These are phyloP conservation scores for Vanrija sp. DNA, from an alignment of 1,284 basidiomycete species.

Conservation along the genomic window DNA sequence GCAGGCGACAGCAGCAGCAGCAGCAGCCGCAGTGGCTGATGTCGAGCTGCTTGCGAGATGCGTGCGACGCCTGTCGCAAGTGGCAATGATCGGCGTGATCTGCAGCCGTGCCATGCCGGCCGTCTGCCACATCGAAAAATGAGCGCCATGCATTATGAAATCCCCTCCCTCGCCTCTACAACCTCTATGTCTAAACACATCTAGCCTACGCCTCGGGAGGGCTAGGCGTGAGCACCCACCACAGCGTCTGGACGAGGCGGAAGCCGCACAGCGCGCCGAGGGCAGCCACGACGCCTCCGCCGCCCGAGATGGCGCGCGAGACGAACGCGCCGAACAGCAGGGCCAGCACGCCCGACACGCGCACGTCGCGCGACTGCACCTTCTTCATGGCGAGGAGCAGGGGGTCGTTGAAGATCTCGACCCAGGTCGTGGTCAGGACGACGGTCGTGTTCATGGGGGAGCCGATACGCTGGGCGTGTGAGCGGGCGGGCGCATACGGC, in stretches of 20 bases:
- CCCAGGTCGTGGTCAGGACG: conserved; percentile 72
- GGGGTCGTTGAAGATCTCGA: conserved; percentile 76
- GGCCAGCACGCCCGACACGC: conserved; percentile 60
- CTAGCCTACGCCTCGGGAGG: background rate
- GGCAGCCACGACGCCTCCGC: conserved; percentile 38
- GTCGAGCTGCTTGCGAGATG: no score
- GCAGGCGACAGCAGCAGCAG: no score
- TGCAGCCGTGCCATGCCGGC: no score
- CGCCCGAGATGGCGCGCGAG: conserved; percentile 62
- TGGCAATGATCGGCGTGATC: no score
- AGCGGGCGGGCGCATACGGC: background rate
- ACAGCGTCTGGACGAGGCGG: conserved; percentile 60
- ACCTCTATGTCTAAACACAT: no score
- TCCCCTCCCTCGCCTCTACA: no score
- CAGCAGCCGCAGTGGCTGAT: no score
- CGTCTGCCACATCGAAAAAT: no score
- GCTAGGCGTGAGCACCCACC: conserved; percentile 64
- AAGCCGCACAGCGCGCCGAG: conserved; percentile 63
- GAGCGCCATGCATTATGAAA: no score
- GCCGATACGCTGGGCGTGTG: conserved; percentile 52
- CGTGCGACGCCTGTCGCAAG: no score
- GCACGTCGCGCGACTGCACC: conserved; percentile 66
- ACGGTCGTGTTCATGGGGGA: conserved; percentile 62
- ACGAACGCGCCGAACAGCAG: conserved; percentile 71
- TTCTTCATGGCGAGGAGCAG: conserved; percentile 57